phyloP scores from a whole-genome alignment of 371 early-diverging fungal genomes.

The Vairimorpha apis region DNA sequence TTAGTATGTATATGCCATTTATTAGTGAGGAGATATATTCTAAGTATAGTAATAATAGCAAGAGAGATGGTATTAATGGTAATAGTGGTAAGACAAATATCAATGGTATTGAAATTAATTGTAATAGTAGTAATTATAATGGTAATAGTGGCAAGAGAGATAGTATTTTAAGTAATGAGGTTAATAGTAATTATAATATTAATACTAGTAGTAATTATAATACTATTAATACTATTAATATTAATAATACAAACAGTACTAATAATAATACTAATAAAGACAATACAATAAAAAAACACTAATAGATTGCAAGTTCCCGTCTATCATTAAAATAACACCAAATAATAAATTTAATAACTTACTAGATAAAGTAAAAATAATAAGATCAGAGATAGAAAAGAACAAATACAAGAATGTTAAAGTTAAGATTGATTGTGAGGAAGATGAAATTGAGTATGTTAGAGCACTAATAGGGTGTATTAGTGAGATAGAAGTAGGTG shows the following conservation, averaged over 20 bases:
- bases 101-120: too few relatives aligned
- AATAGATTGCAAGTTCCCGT: background rate
- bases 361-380: background rate
- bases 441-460: background rate
- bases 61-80: too few relatives aligned
- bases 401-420: background rate
- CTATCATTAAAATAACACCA: background rate
- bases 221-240: background rate
- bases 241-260: background rate
- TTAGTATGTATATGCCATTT: constrained; percentile 98
- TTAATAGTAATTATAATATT: too few relatives aligned
- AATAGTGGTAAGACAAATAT: too few relatives aligned
- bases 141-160: too few relatives aligned
- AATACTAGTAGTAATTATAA: background rate
- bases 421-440: background rate
- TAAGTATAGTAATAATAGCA: background rate
- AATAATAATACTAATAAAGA: background rate
- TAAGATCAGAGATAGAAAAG: constrained; percentile 3
- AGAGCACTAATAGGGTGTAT: background rate
- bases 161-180: too few relatives aligned
- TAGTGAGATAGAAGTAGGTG: background rate
- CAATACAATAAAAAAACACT: constrained; percentile 8
- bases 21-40: constrained; percentile 90
- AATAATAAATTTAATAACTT: background rate
- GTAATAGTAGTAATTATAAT: too few relatives aligned